Base-by-base conservation (phyloP, 1,284 basidiomycete species). In the Leccinum pachyderme region DNA sequence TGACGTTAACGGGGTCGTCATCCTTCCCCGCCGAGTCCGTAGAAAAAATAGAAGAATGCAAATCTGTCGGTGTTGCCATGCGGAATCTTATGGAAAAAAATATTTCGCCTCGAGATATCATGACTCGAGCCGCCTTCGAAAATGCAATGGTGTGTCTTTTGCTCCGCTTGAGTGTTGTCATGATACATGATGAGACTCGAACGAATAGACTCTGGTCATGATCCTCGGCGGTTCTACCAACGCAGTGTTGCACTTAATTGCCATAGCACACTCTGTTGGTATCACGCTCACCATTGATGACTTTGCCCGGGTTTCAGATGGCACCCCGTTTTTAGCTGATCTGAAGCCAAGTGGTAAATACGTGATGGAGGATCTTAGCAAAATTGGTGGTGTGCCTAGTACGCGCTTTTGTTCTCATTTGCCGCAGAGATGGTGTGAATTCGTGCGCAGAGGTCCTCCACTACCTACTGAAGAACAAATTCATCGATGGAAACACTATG, bases 1-100 rank as follows among this genome's bases (percentile, higher is more conserved):
- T 98, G 95, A 84, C 92, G n/a, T 75, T 98, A 7, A 91, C 95
- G 5, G 95, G 95, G n/a, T 95, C 93, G 25, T 95, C 94, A 2
- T 95, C 93, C 8, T 96, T 87, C 80, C 94, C 95, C 4, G 96
- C 96, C 44, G 89, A 94, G 67, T 95, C 91, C 61, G 77, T 82
- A 51, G 95, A 98, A 68, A 95, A 95, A 73, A 72, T 80, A 52
- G 80, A 82, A 52, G 96, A 99, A 73, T 96, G 92, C 70, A 84
- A 87, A 58, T 78, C 83, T 6, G 78, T 94, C 52, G 96, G 96
- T 39, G 72, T 77, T 29, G 86, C 81, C 24, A 95, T 99, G 88
- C 78, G 83, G 62, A 87, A 89, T 66, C 80, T 99, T 53, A 78
- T 98, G 49, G 91, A 89, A 72, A 87, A 93, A 73, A 95, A 98